Percentiles rank a stretch among this genome's conserved stretches.
Evolutionary conservation across 495 filamentous ascomycete species (phyloP).

Genomic region (Pyrenopolyporus hunteri): DNA sequence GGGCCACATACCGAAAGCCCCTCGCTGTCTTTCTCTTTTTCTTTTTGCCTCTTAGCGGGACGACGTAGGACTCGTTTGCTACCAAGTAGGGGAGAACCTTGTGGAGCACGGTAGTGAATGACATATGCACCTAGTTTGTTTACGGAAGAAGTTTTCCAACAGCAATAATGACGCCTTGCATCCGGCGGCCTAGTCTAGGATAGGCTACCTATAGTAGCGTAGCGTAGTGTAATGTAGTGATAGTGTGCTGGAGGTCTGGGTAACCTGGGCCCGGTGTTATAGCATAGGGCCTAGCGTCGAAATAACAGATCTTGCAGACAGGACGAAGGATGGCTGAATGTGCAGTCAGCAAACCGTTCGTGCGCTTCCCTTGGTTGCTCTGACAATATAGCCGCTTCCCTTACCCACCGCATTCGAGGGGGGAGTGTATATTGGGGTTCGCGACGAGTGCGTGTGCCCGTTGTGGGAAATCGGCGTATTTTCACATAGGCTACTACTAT

Average conservation of each 20-base stretch:
- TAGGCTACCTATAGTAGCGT: no score
- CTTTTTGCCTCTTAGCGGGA: slow-evolving; percentile 11
- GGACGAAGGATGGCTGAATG: slow-evolving; percentile 19
- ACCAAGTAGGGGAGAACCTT: not conserved
- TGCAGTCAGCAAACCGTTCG: slow-evolving; percentile 33
- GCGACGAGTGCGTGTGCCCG: not conserved
- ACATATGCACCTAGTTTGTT: slow-evolving; percentile 16
- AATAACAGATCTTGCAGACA: slow-evolving; percentile 32
- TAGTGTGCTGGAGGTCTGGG: no score
- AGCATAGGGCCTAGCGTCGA: slow-evolving; percentile 28
- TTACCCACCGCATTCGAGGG: slow-evolving; percentile 30
- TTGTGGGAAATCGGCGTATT: slow-evolving; percentile 18
- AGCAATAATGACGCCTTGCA: slow-evolving; percentile 24
- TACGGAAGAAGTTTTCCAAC: slow-evolving; percentile 17
- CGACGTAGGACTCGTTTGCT: slow-evolving; percentile 17
- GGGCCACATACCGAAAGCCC: slow-evolving; percentile 3
- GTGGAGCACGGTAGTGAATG: slow-evolving; percentile 23
- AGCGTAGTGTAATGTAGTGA: no score
- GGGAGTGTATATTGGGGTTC: not conserved
- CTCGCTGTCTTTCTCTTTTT: not conserved
- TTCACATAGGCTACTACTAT: not conserved
- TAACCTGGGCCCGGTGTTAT: not conserved
- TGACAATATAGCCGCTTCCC: slow-evolving; percentile 32
- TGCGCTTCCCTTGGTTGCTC: slow-evolving; percentile 21
- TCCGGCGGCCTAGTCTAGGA: slow-evolving; percentile 19